phyloP scores from a whole-genome alignment of 2,329 filamentous ascomycete genomes.

The Aspergillus sp. region DNA sequence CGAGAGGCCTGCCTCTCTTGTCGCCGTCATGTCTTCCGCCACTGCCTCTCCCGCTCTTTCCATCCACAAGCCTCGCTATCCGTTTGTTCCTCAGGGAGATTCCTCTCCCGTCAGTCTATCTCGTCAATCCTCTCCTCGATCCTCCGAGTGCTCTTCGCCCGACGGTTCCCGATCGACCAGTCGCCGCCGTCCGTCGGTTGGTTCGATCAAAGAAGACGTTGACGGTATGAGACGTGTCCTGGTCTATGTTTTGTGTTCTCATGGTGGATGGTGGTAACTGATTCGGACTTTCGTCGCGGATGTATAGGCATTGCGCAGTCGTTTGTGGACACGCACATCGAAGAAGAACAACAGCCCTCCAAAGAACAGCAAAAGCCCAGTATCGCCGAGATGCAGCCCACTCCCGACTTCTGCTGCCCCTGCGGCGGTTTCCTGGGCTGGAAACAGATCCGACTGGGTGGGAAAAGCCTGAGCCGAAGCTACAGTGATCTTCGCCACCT shows the following conservation, averaged over 20 bases:
- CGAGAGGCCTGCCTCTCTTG: slow-evolving; percentile 18
- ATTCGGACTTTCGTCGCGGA: slow-evolving; percentile 4
- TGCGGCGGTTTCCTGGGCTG: slow-evolving; percentile 46
- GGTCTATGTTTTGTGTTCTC: too few relatives aligned
- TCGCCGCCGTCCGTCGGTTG: slow-evolving; percentile 41
- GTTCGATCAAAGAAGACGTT: slow-evolving; percentile 45
- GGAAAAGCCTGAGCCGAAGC: slow-evolving; percentile 45
- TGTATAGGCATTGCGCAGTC: slow-evolving; percentile 43
- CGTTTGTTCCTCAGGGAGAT: slow-evolving; percentile 22
- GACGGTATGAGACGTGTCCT: slow-evolving; percentile 33
- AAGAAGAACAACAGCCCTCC: slow-evolving; percentile 21
- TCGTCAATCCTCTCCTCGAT: slow-evolving; percentile 33
- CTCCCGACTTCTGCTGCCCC: slow-evolving; percentile 46
- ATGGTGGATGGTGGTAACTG: not conserved
- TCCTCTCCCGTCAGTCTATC: slow-evolving; percentile 20
- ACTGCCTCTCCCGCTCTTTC: slow-evolving; percentile 21
- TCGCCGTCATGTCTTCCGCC: slow-evolving; percentile 30
- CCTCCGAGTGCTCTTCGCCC: slow-evolving; percentile 33
- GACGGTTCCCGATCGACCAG: slow-evolving; percentile 41
- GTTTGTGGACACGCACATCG: slow-evolving; percentile 41
- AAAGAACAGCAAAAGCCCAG: slow-evolving; percentile 24
- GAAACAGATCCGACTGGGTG: slow-evolving; percentile 47
- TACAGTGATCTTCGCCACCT: slow-evolving; percentile 43
- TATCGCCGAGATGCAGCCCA: slow-evolving; percentile 33
- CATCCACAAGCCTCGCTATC: slow-evolving; percentile 26